Base-by-base conservation (phyloP, 1,284 basidiomycete genomes). In the Tilletia walkeri region DNA sequence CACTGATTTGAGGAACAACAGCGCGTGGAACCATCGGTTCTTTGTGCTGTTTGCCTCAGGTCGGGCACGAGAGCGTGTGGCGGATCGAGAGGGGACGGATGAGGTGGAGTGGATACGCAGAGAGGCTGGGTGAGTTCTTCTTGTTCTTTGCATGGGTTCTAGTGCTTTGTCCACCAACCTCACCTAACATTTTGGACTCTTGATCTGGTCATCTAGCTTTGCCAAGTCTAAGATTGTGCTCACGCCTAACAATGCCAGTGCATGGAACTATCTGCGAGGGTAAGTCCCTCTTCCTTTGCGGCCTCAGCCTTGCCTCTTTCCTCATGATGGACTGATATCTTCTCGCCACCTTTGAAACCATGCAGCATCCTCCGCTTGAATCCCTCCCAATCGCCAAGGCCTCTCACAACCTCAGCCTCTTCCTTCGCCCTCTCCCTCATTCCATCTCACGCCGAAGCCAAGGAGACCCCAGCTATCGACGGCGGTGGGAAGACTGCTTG, bases 21-120 rank as follows among this genome's bases (percentile, higher is more conserved):
- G 92, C 54, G 96, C 93, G 16, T 99, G 95, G 95, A 93, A 95
- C 82, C 96, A 98, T 86, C 89, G 95, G 34, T 98, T 94, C 87
- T 98, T 95, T 83, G 88, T 94, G 67, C 87, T 91, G n/a, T 94
- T 93, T 77, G 68, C 56, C 65, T 39, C 39, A 16, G 68, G 68
- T 18, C 54, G 67, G 24, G 45, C 49, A 12, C 38, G 36, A 63
- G 67, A 38, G 24, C 16, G 9, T 7, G n/a, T 45, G 18, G 24
- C 10, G 20, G 45, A 16, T 10, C 53, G n/a, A 50, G n/a, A 12
- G 24, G 24, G 1, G 68, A 47, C 4, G 14, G 48, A 14, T 30
- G 56, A 61, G 56, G 56, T 67, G 7, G 87, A 86, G 47, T 84
- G 90, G 7, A 78, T 90, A 41, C 87, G 87, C 76, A 84, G 89